Percentiles rank a stretch among this genome's conserved stretches.
These are phyloP conservation scores for Wallemia hederae DNA, from an alignment of 1,284 basidiomycete genomes.

Conservation along the genomic window DNA sequence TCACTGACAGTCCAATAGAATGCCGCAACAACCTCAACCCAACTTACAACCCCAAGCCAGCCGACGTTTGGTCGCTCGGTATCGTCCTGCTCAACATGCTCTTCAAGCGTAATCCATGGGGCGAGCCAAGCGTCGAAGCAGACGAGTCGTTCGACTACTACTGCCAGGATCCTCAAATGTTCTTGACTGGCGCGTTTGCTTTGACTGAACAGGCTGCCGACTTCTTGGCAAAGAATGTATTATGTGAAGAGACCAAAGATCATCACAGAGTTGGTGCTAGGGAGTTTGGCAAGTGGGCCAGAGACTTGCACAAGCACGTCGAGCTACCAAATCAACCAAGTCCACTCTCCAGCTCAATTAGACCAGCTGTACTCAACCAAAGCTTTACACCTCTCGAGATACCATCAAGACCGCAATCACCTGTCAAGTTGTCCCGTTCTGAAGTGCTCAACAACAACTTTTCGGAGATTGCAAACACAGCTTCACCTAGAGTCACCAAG, in stretches of 20 bases:
- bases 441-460: not conserved
- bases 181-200: conserved; percentile 66
- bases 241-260: conserved; percentile 26
- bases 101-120: conserved; percentile 96
- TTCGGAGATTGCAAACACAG: conserved; percentile 2
- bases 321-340: conserved; percentile 13
- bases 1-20: conserved; percentile 25
- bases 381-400: not conserved
- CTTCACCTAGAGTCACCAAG: conserved; percentile 3
- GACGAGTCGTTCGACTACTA: conserved; percentile 59
- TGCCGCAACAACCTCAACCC: conserved; percentile 90
- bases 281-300: conserved; percentile 65
- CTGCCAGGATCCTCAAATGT: conserved; percentile 44
- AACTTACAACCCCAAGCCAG: conserved; percentile 70
- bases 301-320: conserved; percentile 33
- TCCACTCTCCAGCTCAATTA: conserved; percentile 9
- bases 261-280: conserved; percentile 37
- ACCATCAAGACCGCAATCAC: conserved; percentile 3
- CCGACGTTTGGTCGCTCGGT: conserved; percentile 94
- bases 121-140: conserved; percentile 49
- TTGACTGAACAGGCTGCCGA: conserved; percentile 62
- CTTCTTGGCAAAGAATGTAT: conserved; percentile 56
- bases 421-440: not conserved
- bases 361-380: not conserved
- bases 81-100: conserved; percentile 97